A percentile compares a stretch with the other conserved stretches of the same genome.
These are phyloP conservation scores for Pseudozyma flocculosa DNA, from an alignment of 1,284 basidiomycete species.

Conservation along the genomic window DNA sequence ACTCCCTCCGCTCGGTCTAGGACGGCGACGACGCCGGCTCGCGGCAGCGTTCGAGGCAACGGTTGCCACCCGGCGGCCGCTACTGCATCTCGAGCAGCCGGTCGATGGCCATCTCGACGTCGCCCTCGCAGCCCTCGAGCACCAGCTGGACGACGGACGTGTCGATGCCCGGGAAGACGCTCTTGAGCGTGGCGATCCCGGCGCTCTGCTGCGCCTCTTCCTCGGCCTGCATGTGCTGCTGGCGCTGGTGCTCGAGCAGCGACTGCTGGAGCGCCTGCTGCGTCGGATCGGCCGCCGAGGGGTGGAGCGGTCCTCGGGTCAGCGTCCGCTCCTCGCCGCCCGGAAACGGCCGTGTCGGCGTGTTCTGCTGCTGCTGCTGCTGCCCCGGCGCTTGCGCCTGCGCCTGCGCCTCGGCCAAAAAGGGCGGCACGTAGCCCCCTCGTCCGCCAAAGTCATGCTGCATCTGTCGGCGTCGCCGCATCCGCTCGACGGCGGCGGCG, in stretches of 20 bases:
- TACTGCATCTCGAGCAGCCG: slow-evolving; percentile 47
- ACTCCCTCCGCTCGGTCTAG: too few species aligned
- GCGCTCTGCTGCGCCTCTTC: slow-evolving; percentile 35
- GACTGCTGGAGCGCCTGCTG: slow-evolving; percentile 30
- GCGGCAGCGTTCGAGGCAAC: too few species aligned
- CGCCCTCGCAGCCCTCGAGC: slow-evolving; percentile 40
- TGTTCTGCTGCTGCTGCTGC: background rate
- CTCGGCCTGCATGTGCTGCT: slow-evolving; percentile 11
- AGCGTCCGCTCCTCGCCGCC: background rate
- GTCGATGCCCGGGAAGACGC: slow-evolving; percentile 49
- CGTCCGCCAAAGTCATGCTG: slow-evolving; percentile 20
- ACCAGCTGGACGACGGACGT: slow-evolving; percentile 41
- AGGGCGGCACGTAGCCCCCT: slow-evolving; percentile 2
- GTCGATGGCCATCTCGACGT: slow-evolving; percentile 51
- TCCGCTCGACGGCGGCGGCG: slow-evolving; percentile 16
- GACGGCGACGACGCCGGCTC: too few species aligned
- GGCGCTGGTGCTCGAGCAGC: slow-evolving; percentile 16
- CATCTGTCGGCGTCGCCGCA: slow-evolving; percentile 25
- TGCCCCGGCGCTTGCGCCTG: slow-evolving; percentile 12
- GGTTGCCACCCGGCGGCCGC: too few species aligned
- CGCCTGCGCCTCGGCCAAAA: slow-evolving; percentile 12
- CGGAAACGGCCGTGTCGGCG: background rate
- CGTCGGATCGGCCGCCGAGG: slow-evolving; percentile 8
- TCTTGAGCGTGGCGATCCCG: slow-evolving; percentile 41
- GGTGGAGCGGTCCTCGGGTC: background rate